Conservation (phyloP, 2,329 filamentous ascomycete species). For the Sclerotinia glacialis region DNA sequence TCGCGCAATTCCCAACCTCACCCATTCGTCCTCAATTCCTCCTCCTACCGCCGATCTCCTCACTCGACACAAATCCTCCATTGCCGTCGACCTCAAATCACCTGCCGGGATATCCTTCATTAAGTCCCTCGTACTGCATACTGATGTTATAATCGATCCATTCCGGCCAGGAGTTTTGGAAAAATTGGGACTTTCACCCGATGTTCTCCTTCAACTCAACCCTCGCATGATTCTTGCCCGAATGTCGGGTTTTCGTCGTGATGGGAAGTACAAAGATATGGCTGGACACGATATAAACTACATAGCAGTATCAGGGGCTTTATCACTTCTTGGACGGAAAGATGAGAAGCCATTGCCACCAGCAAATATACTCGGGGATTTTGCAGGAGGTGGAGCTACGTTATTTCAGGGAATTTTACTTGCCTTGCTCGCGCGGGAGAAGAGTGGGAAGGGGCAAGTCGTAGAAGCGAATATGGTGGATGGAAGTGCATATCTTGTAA, state of each 20-base stretch:
- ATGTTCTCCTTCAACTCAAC: constrained; percentile 63
- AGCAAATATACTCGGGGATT: constrained; percentile 82
- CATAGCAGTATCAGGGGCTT: constrained; percentile 78
- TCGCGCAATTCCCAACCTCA: constrained; percentile 51
- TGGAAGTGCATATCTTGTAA: constrained; percentile 74
- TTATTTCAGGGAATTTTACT: constrained; percentile 81
- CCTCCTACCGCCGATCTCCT: constrained; percentile 67
- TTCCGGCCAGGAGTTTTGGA: constrained; percentile 91
- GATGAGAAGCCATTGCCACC: constrained; percentile 73
- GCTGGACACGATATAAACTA: constrained; percentile 97
- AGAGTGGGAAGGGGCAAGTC: constrained; percentile 72
- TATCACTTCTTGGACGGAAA: constrained; percentile 70
- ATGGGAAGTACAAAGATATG: constrained; percentile 83
- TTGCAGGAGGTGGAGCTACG: constrained; percentile 81
- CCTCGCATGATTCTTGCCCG: constrained; percentile 76
- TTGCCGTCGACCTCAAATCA: constrained; percentile 76
- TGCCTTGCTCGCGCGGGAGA: constrained; percentile 66
- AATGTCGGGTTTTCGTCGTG: constrained; percentile 85
- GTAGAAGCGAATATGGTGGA: constrained; percentile 98
- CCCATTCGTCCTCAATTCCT: constrained; percentile 43
- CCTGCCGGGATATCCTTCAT: constrained; percentile 62
- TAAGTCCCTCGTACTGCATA: constrained; percentile 57
- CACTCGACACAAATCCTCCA: constrained; percentile 75
- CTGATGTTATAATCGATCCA: constrained; percentile 87
- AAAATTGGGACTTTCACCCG: constrained; percentile 72